Percentiles rank a stretch among this genome's conserved stretches.
These are phyloP conservation scores for Alternaria tenuissima DNA, from an alignment of 2,329 filamentous ascomycete species.

Conservation along the genomic window DNA sequence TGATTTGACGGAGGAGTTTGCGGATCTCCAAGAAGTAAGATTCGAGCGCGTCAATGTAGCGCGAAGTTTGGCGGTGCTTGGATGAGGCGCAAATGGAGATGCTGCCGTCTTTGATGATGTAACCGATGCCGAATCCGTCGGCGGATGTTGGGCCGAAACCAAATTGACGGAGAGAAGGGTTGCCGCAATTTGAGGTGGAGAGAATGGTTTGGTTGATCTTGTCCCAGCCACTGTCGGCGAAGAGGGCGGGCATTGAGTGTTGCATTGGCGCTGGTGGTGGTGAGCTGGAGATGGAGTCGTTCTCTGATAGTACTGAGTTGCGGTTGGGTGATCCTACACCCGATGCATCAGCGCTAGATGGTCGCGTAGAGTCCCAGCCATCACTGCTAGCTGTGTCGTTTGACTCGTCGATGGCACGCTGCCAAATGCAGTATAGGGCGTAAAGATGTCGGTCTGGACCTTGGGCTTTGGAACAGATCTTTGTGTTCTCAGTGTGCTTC, in stretches of 20 bases:
- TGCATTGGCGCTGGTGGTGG: slow-evolving; percentile 61
- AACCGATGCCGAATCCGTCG: slow-evolving; percentile 96
- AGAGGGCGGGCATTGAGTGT: slow-evolving; percentile 75
- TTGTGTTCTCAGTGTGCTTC: slow-evolving; percentile 81
- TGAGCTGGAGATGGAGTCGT: slow-evolving; percentile 58
- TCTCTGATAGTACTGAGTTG: slow-evolving; percentile 60
- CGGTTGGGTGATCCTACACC: slow-evolving; percentile 63
- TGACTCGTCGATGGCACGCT: slow-evolving; percentile 82
- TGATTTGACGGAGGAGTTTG: slow-evolving; percentile 78
- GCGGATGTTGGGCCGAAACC: slow-evolving; percentile 94
- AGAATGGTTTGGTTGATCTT: slow-evolving; percentile 93
- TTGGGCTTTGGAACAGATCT: slow-evolving; percentile 85
- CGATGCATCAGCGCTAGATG: slow-evolving; percentile 63
- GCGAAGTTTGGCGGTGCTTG: slow-evolving; percentile 91
- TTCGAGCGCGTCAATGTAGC: slow-evolving; percentile 89
- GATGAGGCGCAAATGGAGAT: slow-evolving; percentile 91
- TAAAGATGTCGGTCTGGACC: slow-evolving; percentile 95
- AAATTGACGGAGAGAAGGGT: slow-evolving; percentile 92
- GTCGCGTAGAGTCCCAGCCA: slow-evolving; percentile 56
- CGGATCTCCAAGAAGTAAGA: slow-evolving; percentile 90
- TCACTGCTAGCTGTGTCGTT: slow-evolving; percentile 64
- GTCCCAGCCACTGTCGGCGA: slow-evolving; percentile 91
- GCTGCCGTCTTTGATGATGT: slow-evolving; percentile 96
- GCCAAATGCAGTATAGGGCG: slow-evolving; percentile 93
- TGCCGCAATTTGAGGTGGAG: slow-evolving; percentile 98